Conservation (phyloP, 768 basidiomycete genomes). For the Symmetrospora coprosmae region DNA sequence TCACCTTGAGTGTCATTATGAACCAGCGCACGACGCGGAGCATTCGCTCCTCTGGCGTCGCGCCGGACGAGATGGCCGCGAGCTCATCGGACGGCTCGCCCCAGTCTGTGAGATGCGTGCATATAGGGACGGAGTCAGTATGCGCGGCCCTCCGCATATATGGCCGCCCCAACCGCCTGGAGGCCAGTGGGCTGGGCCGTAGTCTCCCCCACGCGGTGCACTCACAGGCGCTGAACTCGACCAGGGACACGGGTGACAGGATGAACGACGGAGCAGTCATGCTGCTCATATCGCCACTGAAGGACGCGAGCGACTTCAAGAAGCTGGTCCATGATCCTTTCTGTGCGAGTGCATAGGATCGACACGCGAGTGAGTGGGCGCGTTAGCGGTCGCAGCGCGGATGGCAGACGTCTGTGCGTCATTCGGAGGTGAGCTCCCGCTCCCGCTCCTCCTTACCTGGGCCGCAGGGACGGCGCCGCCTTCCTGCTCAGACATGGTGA, state of each 20-base stretch:
- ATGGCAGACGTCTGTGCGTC: no score
- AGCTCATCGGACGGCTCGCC: conserved; percentile 85
- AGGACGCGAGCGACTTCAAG: conserved; percentile 22
- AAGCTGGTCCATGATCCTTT: conserved; percentile 23
- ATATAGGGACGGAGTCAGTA: not conserved
- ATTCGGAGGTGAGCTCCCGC: no score
- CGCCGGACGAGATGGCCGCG: conserved; percentile 65
- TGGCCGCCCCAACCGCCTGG: no score
- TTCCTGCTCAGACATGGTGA: conserved; percentile 22
- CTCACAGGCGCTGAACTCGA: conserved; percentile 68
- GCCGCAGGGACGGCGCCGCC: conserved; percentile 19
- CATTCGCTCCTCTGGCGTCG: conserved; percentile 56
- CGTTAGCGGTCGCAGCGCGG: no score
- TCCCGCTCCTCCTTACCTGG: conserved; percentile 14
- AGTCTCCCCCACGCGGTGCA: no score
- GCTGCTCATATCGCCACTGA: conserved; percentile 33
- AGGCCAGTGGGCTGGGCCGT: no score
- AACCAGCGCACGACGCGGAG: conserved; percentile 87
- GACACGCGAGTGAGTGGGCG: no score
- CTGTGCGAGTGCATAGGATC: no score
- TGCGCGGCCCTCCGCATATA: not conserved
- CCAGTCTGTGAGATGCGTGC: conserved; percentile 72
- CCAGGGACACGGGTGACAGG: conserved; percentile 73
- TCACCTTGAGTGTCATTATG: conserved; percentile 76
- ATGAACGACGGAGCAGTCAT: conserved; percentile 54